Conservation (phyloP, 2,329 filamentous ascomycete species). For the Curvularia verruculosa region DNA sequence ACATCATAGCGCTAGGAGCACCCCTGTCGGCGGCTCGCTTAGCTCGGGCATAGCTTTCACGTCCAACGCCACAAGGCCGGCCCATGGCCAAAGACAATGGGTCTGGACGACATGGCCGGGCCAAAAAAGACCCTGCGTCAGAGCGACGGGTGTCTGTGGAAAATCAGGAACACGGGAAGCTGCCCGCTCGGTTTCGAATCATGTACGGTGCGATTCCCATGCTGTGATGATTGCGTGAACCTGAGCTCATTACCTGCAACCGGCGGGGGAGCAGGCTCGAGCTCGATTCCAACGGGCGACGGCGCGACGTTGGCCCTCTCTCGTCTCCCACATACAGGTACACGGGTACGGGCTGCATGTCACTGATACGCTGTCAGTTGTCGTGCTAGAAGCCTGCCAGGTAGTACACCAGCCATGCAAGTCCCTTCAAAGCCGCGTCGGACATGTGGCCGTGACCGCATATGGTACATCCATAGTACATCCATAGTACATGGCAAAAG, state of each 20-base stretch:
- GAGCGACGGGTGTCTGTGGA: background rate
- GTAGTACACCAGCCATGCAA: conserved; percentile 1
- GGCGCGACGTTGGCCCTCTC: conserved; percentile 18
- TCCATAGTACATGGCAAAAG: too few species aligned
- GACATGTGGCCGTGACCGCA: background rate
- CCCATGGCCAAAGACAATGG: conserved; percentile 1
- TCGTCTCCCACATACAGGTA: conserved; percentile 6
- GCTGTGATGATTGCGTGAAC: background rate
- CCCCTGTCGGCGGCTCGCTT: conserved; percentile 22
- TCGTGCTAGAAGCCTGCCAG: conserved; percentile 7
- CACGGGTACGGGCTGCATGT: background rate
- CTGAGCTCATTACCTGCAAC: conserved; percentile 2
- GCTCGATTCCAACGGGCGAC: conserved; percentile 12
- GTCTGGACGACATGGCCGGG: background rate
- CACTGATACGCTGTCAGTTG: conserved; percentile 3
- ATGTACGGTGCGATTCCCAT: background rate
- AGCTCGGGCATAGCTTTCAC: conserved; percentile 16
- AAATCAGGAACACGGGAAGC: conserved; percentile 2
- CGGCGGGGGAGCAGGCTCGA: background rate
- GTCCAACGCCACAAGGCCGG: conserved; percentile 6
- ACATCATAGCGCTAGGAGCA: conserved; percentile 14
- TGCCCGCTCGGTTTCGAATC: conserved; percentile 6
- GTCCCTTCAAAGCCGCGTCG: background rate
- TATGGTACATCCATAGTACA: too few species aligned
- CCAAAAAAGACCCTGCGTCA: conserved; percentile 16